phyloP scores from a whole-genome alignment of 1,284 basidiomycete genomes.

The Sphaerobolus stellatus region DNA sequence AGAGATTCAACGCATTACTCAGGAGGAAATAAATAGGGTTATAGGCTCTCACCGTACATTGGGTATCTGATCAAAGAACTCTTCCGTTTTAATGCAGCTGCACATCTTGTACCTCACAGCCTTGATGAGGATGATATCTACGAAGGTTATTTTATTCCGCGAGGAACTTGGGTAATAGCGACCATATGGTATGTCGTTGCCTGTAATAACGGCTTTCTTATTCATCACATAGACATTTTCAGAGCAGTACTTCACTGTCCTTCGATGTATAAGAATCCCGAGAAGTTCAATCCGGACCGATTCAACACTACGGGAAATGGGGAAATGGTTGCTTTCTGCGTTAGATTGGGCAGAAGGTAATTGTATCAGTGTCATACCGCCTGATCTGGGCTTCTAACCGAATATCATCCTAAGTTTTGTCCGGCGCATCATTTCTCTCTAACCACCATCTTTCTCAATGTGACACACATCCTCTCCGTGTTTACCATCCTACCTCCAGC shows the following conservation, averaged over 20 bases:
- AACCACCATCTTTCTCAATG: not conserved
- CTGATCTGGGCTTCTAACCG: too few species aligned
- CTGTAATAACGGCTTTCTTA: too few species aligned
- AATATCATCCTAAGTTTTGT: too few species aligned
- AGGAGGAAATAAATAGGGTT: not conserved
- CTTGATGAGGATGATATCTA: slow-evolving; percentile 44
- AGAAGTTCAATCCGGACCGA: not conserved
- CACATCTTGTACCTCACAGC: slow-evolving; percentile 38
- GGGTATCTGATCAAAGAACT: not conserved
- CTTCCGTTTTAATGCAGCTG: not conserved
- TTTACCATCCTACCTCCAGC: not conserved
- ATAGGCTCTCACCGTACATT: not conserved
- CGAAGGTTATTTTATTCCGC: slow-evolving; percentile 41
- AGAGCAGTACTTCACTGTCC: not conserved
- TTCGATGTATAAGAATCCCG: not conserved
- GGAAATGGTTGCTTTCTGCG: too few species aligned
- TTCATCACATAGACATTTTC: too few species aligned
- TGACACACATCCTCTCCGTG: not conserved
- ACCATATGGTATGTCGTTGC: slow-evolving; percentile 42
- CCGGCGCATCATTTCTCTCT: not conserved
- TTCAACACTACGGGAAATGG: not conserved
- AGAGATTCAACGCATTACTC: not conserved
- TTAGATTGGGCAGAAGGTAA: too few species aligned
- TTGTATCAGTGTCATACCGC: too few species aligned
- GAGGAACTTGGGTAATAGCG: slow-evolving; percentile 44